Conservation (phyloP, 176 grass and related monocot genomes). For the Oryza australiensis region DNA sequence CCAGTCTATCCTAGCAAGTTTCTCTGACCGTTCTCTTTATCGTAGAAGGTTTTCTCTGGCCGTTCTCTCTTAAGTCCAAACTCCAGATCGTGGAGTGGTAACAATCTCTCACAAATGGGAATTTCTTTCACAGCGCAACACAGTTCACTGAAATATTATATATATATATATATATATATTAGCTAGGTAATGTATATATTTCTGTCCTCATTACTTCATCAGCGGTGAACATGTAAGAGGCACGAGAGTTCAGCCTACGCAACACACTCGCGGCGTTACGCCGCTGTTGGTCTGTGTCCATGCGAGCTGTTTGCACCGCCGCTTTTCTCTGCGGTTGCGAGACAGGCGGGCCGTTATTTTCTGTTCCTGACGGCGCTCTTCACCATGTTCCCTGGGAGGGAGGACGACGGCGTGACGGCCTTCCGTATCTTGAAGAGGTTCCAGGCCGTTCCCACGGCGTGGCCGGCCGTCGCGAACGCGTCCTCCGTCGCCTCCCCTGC, state of each 20-base stretch:
- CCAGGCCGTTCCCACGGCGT: conserved; percentile 89
- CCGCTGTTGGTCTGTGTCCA: neutral
- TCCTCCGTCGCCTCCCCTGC: conserved; percentile 79
- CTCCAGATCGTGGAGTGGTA: too few relatives aligned
- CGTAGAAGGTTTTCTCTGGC: neutral
- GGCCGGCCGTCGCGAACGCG: conserved; percentile 76
- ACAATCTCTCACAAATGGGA: too few relatives aligned
- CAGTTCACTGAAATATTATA: neutral
- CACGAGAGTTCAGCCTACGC: neutral
- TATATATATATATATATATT: too few relatives aligned
- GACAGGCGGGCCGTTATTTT: conserved; percentile 14
- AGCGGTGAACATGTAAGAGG: neutral
- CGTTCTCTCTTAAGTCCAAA: neutral
- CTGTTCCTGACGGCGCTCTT: conserved; percentile 74
- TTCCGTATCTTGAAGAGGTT: conserved; percentile 94
- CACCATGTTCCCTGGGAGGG: conserved; percentile 51
- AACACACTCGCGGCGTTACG: neutral
- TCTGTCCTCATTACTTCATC: neutral
- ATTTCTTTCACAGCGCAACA: neutral
- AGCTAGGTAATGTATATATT: too few relatives aligned
- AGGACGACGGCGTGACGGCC: conserved; percentile 67
- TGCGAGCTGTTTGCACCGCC: neutral
- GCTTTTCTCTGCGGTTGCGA: neutral
- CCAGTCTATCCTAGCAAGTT: neutral
- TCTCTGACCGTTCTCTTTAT: too few relatives aligned